Evolutionary conservation across 2,329 filamentous ascomycete species (phyloP), one percentile per base, ranked within the genome.

Genomic region (Monosporascus sp.): DNA sequence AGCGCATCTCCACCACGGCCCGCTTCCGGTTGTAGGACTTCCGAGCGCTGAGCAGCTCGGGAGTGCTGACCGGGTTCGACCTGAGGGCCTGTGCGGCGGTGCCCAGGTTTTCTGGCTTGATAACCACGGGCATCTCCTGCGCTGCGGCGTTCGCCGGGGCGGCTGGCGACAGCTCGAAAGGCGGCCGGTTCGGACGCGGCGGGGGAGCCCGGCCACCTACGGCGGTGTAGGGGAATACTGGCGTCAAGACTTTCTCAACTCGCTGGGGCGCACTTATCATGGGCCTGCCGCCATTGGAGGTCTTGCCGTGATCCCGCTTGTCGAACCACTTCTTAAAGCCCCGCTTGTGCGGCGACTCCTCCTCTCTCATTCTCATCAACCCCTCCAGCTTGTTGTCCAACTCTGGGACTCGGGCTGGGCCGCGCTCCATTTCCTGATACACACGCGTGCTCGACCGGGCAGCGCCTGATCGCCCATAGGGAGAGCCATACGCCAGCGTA

Each of bases 401-500:
- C 43, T 54, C 50, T 7, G 54, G 45, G 19, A 37, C 43, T 37
- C 34, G 49, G 26, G 37, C 27, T 22, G 44, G 26, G 38, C 48
- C 20, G 49, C 48, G 51, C 22, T 53, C 50, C 50, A 52, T 48
- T 11, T 34, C 41, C 24, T 55, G 52, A 27, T 52, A 43, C 16
- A 49, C 43, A 5, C 20, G 27, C 9, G 54, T 36, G 17, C n/a
- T 34, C 3, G 38, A 11, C 37, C 34, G 16, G 20, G 20, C 9
- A 14, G 36, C 22, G 24, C 26, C 51, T 36, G 19, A 40, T 9
- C 31, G 50, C 20, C 46, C 48, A 6, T 37, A 31, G 22, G n/a
- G 19, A n/a, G 52, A 53, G 52, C 52, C 52, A 31, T 58, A 52
- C 53, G 58, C 59, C 59, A 41, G 59, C 58, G 55, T 54, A 55